Evolutionary conservation across 257 asterid genomes (phyloP).

Genomic region (Cynanchum wilfordii): DNA sequence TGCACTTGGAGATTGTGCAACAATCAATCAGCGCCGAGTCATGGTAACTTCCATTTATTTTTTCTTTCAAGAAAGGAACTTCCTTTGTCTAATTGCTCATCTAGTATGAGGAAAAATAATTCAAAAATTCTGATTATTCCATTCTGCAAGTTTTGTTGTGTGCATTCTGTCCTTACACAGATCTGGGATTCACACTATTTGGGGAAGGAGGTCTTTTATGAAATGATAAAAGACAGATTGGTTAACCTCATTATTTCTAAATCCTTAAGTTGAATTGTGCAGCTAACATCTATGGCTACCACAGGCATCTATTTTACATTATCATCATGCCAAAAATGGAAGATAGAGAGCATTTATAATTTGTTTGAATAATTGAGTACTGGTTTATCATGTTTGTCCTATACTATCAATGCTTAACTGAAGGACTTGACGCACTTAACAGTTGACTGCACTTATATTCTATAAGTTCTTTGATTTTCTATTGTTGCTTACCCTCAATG

Average conservation of each 20-base stretch:
- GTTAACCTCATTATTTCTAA: background rate
- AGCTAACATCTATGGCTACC: slow-evolving; percentile 1
- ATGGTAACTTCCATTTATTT: slow-evolving; percentile 44
- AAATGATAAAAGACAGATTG: background rate
- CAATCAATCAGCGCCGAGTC: slow-evolving; percentile 88
- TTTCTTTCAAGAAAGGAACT: background rate
- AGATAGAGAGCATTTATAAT: background rate
- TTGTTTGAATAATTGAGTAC: background rate
- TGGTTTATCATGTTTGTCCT: background rate
- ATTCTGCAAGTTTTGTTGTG: background rate
- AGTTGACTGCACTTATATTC: background rate
- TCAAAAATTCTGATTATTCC: background rate
- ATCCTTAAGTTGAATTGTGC: background rate
- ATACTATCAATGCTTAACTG: background rate
- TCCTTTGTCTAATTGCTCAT: background rate
- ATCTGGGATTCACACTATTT: background rate
- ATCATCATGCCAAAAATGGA: background rate
- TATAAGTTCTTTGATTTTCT: background rate
- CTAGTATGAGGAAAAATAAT: background rate
- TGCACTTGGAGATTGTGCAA: slow-evolving; percentile 92
- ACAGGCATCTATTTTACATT: background rate
- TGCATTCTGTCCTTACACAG: background rate
- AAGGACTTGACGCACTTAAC: background rate
- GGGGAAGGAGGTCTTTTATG: background rate
- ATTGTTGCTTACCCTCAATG: background rate